These are phyloP conservation scores for Neoascochyta sp. DNA, from an alignment of 2,329 filamentous ascomycete species.

Conservation along the genomic window DNA sequence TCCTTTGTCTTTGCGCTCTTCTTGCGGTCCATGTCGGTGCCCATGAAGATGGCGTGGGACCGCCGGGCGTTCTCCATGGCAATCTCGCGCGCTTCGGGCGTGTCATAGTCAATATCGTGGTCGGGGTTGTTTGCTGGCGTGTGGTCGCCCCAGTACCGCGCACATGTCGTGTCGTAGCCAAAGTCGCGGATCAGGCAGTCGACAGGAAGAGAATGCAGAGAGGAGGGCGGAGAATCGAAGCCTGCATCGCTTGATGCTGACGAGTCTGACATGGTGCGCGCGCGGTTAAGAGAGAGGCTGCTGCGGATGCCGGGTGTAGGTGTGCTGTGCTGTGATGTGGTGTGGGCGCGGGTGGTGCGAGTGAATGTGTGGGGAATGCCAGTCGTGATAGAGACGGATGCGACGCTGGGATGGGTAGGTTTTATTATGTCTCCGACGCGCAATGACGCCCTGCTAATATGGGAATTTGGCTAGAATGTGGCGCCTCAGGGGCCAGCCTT, in stretches of 20 bases:
- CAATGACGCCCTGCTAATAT: no score
- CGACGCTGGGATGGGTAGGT: no score
- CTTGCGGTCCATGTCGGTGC: conserved; percentile 7
- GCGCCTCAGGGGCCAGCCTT: no score
- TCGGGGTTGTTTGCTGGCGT: conserved; percentile 26
- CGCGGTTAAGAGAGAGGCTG: no score
- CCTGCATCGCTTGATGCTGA: conserved; percentile 6
- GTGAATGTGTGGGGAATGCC: no score
- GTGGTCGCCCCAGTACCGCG: conserved; percentile 24
- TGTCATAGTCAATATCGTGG: conserved; percentile 21
- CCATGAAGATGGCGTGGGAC: conserved; percentile 24
- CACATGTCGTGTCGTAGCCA: conserved; percentile 19
- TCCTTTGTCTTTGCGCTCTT: conserved; percentile 15
- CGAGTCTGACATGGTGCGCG: conserved; percentile 5
- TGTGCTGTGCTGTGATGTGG: no score
- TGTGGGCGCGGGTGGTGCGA: no score
- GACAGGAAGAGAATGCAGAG: conserved; percentile 1
- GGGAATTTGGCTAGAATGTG: no score
- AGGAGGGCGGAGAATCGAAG: conserved; percentile 6
- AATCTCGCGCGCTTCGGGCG: conserved; percentile 16
- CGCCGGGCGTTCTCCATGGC: conserved; percentile 23
- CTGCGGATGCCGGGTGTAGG: no score
- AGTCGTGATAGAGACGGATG: no score
- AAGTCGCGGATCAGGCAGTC: conserved; percentile 20
- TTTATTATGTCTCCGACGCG: no score